Evolutionary conservation across 140 eudicot genomes (phyloP).

Genomic region (Erigeron philadelphicus): DNA sequence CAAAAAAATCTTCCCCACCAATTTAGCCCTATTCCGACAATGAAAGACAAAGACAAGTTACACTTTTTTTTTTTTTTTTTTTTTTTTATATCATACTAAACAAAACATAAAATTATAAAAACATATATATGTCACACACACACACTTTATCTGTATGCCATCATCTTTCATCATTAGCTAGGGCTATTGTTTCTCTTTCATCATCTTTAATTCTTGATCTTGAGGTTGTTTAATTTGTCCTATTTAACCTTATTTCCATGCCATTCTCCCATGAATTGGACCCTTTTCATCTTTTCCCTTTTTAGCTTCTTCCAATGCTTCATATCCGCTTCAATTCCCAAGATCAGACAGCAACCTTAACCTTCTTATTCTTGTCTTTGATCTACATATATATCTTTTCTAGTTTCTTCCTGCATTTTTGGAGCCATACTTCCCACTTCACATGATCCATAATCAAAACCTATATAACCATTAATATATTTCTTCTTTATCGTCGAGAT

Average conservation of each 20-base stretch:
- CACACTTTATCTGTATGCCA: conserved; percentile 13
- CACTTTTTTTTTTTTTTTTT: conserved; percentile 12
- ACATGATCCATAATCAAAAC: conserved; percentile 12
- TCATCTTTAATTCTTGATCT: conserved; percentile 24
- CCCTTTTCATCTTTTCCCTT: conserved; percentile 33
- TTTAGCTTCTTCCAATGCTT: conserved; percentile 36
- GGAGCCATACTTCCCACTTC: conserved; percentile 17
- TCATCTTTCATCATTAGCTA: conserved; percentile 50
- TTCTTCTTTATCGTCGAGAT: conserved; percentile 5
- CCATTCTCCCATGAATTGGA: conserved; percentile 44
- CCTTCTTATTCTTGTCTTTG: conserved; percentile 24
- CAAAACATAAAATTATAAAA: not conserved
- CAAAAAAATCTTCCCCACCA: conserved; percentile 59
- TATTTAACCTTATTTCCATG: conserved; percentile 39
- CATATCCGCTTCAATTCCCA: conserved; percentile 34
- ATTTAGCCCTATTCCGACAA: conserved; percentile 46
- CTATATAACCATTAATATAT: not conserved
- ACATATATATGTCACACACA: not conserved
- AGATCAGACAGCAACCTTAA: conserved; percentile 40
- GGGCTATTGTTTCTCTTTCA: conserved; percentile 44
- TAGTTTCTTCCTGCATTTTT: conserved; percentile 27
- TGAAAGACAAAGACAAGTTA: conserved; percentile 36
- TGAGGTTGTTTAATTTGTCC: conserved; percentile 11
- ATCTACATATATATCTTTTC: not conserved
- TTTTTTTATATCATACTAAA: not conserved